Base-by-base conservation (phyloP, 192 early-diverging fungal species). In the Coemansia sp. region DNA sequence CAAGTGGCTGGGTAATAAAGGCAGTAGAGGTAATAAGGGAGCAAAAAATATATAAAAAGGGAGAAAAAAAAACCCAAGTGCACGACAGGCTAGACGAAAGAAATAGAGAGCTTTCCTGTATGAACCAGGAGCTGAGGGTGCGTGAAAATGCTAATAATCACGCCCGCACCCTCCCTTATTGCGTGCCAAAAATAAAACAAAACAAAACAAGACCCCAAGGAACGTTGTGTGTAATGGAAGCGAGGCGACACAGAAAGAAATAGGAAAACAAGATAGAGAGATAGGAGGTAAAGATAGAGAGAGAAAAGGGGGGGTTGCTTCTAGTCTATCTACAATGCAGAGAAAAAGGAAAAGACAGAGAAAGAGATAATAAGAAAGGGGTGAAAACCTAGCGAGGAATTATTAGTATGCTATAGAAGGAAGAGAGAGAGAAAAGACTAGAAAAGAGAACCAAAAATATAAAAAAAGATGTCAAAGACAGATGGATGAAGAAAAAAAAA, bases 121-220 rank as follows among this genome's bases (percentile, higher is more conserved):
- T 38, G 10, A 41, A 17, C 38, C 57, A 59, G 39, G 13, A 9
- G 39, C 57, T 59, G 38, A 59, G 57, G 57, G 57, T 59, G 57
- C 57, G 57, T 59, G 57, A 59, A 59, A 41, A 59, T 32, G 37
- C 13, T 40, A 59, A 22, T 6, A 59, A 59, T 59, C 57, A 59
- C 57, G 57, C 57, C 57, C 39, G 61, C 61, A 46, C 61, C 61
- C 44, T 19, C 42, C 19, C 32, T 62, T 19, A 54, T 8, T 54
- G 9, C 20, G 32, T 32, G 4, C 32, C 32, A 32, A 32, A 32
- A 32, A 32, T 32, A 32, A 32, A 32, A 32, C 32, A 32, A 32
- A 32, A 32, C 19, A 54, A 54, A 54, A 25, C 51, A 54, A 54
- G 10, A 54, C 51, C 22, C 32, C 32, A 32, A 32, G 32, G 32